Base-by-base conservation (phyloP, 805 yeast genomes). In the Sugiyamaella floridensis region DNA sequence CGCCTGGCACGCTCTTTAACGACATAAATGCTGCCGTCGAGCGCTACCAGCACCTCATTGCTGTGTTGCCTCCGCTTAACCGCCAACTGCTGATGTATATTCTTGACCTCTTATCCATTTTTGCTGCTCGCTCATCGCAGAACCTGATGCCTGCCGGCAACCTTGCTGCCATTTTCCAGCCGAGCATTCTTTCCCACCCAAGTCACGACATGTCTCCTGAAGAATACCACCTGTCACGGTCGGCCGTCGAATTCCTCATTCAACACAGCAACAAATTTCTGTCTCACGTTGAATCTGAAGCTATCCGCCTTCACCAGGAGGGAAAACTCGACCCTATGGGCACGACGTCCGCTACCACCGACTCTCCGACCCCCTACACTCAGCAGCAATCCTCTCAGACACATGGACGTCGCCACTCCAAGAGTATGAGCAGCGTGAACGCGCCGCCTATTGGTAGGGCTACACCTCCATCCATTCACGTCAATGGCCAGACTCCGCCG, bases 91-190 rank as follows among this genome's bases (percentile, higher is more conserved):
- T 93, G 6, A 85, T 89, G 58, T 93, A 93, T 71, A 79, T 93
- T 19, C 71, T 93, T 56, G 99, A 93, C 67, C 72, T 93, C 58
- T 74, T 93, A 54, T 85, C 95, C 12, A 79, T 89, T 71, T 95
- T 93, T 62, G 85, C 89, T 43, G 80, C 85, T 54, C 83, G 86
- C 62, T 77, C 95, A 14, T 79, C 78, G 48, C 80, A 80, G 55
- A 93, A 90, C 66, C 73, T 88, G 58, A 93, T 93, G 99, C 82
- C 97, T 1, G 87, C 96, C 1, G 80, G 89, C 61, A 93, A 93
- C 66, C 73, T 93, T 58, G 96, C 98, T 0, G 96, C 98, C 1
- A 87, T 93, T 53, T 93, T 93, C 72, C 99, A 93, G 71, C 98
- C 99, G 2, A 86, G 96, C n/a, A 82, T 93, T 15, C 73, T 93